Base-by-base conservation (phyloP, 2,329 filamentous ascomycete species). In the Hypoxylon sp. region DNA sequence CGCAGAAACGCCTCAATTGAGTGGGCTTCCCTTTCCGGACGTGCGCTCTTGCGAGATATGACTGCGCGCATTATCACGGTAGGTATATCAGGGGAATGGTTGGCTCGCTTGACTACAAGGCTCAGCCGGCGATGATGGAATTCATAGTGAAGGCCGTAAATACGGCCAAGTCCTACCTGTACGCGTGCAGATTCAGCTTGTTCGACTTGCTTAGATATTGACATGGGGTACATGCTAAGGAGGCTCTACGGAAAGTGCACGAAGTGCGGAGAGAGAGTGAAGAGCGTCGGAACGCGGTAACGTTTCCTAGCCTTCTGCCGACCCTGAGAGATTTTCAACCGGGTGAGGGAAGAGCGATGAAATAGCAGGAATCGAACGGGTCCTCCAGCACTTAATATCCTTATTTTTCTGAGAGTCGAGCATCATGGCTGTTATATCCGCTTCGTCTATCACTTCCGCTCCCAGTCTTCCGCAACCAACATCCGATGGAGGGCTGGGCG, bases 21-120 rank as follows among this genome's bases (percentile, higher is more conserved):
- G 2, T 56, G 60, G 62, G 60, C 63, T 64, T 64, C 62, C 65
- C 23, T 21, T 38, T 68, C 36, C 59, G 62, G 59, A 21, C 5
- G 52, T 36, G 51, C 52, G 34, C 60, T 50, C 56, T 38, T 9
- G 32, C 55, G 49, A 17, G n/a, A 17, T 58, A 38, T 21, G 46
- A 19, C 17, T 25, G 46, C 51, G 38, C 62, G 65, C 56, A 68
- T 68, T 53, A 56, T 61, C 59, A 64, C 52, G 32, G 43, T 46
- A 23, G 48, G 46, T 23, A 19, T n/a, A 19, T 36, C 14, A 34
- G 25, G 6, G 25, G 21, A 25, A 14, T 41, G 46, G 65, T 70
- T 70, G 68, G 63, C 58, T 68, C 48, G 56, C 43, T 64, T 68
- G 13, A 5, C 19, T 3, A 36, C 36, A 23, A 68, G 60, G 41